A percentile compares a stretch with the other conserved stretches of the same genome.
Conservation (phyloP, 2,329 filamentous ascomycete species). For the Xylariaceae sp. region DNA sequence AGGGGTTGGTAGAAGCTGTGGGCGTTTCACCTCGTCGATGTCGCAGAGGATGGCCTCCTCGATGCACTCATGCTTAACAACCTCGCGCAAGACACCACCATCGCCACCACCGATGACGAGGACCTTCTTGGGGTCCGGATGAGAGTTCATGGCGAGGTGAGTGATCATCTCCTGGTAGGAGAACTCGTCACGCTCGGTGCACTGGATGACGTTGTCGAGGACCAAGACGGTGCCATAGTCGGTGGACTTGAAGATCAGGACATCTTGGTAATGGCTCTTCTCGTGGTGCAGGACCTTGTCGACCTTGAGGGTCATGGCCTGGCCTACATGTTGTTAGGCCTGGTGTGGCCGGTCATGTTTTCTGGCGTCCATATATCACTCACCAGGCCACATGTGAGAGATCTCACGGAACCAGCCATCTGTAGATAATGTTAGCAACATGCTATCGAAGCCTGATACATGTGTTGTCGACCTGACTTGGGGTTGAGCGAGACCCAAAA, state of each 20-base stretch:
- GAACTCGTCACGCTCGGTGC: constrained; percentile 98
- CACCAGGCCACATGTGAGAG: constrained; percentile 92
- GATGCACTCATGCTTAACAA: constrained; percentile 97
- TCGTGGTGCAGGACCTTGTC: constrained; percentile 98
- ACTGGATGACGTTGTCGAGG: constrained; percentile 98
- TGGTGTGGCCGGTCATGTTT: neutral
- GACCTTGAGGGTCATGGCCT: constrained; percentile 98
- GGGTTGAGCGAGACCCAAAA: too few species aligned
- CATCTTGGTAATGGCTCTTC: constrained; percentile 98
- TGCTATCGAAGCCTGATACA: neutral
- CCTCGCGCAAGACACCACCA: constrained; percentile 94
- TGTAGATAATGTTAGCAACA: constrained; percentile 36
- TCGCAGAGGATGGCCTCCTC: constrained; percentile 97
- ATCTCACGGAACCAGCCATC: constrained; percentile 99
- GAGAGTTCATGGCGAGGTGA: constrained; percentile 95
- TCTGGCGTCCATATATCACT: constrained; percentile 26
- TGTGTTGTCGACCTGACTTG: neutral
- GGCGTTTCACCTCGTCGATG: constrained; percentile 75
- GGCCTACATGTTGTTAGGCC: constrained; percentile 50
- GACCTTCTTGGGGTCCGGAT: constrained; percentile 97
- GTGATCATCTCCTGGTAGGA: constrained; percentile 99
- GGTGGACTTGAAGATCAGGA: constrained; percentile 97
- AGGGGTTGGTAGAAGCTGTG: constrained; percentile 41
- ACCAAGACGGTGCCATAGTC: constrained; percentile 95
- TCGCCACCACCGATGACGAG: constrained; percentile 98